phyloP scores from a whole-genome alignment of 163 green algal species.

The Scenedesmus sp. region DNA sequence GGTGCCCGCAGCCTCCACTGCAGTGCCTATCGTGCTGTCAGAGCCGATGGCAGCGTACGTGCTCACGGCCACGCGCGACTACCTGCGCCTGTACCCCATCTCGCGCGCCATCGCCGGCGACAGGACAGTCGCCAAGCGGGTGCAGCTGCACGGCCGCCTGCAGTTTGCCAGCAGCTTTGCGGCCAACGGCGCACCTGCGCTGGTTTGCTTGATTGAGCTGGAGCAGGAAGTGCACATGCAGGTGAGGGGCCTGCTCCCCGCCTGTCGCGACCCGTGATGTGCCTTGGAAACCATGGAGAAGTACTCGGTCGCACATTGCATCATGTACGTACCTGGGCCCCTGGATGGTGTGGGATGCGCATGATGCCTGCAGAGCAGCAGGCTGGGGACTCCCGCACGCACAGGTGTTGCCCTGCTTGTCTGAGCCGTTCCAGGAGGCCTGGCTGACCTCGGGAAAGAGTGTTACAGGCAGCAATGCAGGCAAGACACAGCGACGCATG shows the following conservation, averaged over 20 bases:
- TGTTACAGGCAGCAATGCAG: too few relatives aligned
- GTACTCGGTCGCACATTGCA: too few relatives aligned
- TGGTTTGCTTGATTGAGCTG: conserved; percentile 44
- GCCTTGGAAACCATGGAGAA: too few relatives aligned
- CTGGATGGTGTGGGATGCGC: too few relatives aligned
- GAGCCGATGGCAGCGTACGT: conserved; percentile 33
- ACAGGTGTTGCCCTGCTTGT: too few relatives aligned
- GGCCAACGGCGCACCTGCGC: conserved; percentile 26
- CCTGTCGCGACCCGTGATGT: too few relatives aligned
- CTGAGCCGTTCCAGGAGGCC: too few relatives aligned
- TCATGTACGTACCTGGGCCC: too few relatives aligned
- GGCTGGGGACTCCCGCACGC: too few relatives aligned
- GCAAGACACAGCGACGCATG: too few relatives aligned
- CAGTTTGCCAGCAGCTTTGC: conserved; percentile 50
- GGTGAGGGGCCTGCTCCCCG: not conserved
- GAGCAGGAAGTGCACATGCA: conserved; percentile 37
- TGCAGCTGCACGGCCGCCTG: conserved; percentile 24
- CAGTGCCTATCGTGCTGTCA: conserved; percentile 20
- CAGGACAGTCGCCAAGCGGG: not conserved
- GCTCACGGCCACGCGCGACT: conserved; percentile 35
- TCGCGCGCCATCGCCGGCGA: conserved; percentile 1
- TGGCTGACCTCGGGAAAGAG: too few relatives aligned
- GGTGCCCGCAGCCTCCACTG: not conserved
- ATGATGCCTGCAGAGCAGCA: too few relatives aligned
- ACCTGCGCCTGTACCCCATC: conserved; percentile 38